A percentile compares a stretch with the other conserved stretches of the same genome.
Conservation (phyloP, 1,284 basidiomycete genomes). For the Vanrija pseudolonga region DNA sequence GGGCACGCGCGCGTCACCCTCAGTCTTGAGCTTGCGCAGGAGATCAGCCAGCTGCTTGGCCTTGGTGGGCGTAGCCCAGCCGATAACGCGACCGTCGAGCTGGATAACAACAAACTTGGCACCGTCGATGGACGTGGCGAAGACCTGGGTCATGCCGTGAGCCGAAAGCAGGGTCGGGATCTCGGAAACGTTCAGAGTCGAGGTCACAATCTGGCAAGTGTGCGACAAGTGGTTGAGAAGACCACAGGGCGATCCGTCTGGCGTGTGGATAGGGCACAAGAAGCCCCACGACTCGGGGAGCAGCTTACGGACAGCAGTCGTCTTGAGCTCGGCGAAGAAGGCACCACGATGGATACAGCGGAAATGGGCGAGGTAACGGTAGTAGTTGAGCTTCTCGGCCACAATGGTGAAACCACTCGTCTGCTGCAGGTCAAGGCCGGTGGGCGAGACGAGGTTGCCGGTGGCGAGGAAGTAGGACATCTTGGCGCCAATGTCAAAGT, state of each 20-base stretch:
- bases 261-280: conserved; percentile 97
- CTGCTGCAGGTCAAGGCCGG: conserved; percentile 95
- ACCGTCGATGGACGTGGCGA: conserved; percentile 72
- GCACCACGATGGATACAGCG: conserved; percentile 98
- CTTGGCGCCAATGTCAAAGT: conserved; percentile 87
- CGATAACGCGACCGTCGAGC: conserved; percentile 89
- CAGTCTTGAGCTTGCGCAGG: conserved; percentile 93
- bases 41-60: conserved; percentile 76
- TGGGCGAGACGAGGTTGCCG: conserved; percentile 90
- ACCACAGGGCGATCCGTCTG: conserved; percentile 96
- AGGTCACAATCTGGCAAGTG: conserved; percentile 85
- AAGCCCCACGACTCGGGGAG: conserved; percentile 99
- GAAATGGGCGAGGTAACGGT: conserved; percentile 98
- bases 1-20: conserved; percentile 75
- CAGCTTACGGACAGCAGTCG: conserved; percentile 94
- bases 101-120: conserved; percentile 81
- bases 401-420: conserved; percentile 97
- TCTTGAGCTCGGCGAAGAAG: conserved; percentile 99
- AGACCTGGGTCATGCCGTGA: conserved; percentile 92
- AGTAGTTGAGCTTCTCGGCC: conserved; percentile 98
- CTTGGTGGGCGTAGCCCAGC: conserved; percentile 80
- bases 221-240: conserved; percentile 95
- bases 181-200: conserved; percentile 68
- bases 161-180: conserved; percentile 77
- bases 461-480: conserved; percentile 95